Base-by-base conservation (phyloP, 1,284 basidiomycete genomes). In the Cutaneotrichosporon cavernicola region DNA sequence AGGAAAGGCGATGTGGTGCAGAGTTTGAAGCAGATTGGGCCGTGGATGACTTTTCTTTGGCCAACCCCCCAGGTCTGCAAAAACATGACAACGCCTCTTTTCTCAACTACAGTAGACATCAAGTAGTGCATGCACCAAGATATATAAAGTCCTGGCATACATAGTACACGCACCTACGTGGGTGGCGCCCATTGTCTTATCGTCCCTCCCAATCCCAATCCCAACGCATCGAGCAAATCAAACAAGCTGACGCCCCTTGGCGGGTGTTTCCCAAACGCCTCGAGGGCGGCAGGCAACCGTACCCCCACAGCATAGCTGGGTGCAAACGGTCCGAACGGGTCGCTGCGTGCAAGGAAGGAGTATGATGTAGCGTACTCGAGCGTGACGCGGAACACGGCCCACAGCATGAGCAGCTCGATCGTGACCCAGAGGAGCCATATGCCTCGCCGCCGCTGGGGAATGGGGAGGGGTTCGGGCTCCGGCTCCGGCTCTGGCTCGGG, bases 371-470 rank as follows among this genome's bases (percentile, higher is more conserved):
- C 73, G 60, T 77, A 78, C 55, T 78, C 76, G 22, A 78, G 58
- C 1, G 76, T 77, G 16, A 77, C 69, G 38, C 73, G 61, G 67
- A 78, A 77, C 5, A 78, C 76, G 50, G 72, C 70, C 76, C 76
- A 78, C 2, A 76, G 14, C 31, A 78, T 55, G 30, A 76, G 5
- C 5, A 75, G 58, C 69, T 78, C 73, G 60, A 77, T 49, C 3
- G 56, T 32, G 6, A 70, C 30, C 72, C 72, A 76, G 66, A 72
- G 72, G 11, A 64, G 43, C 73, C 75, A 75, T 0, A 58, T 65
- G 8, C 69, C 64, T 73, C 74, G 73, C 10, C 64, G 18, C 7
- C 43, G 43, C 9, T 30, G 14, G 13, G 10, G 10, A 7, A 26
- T 26, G 26, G 26, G 26, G 26, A 26, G 26, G 26, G 13, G 51